Percentiles rank a stretch among this genome's conserved stretches.
Conservation (phyloP, 768 basidiomycete species). For the Suillus subalutaceus region DNA sequence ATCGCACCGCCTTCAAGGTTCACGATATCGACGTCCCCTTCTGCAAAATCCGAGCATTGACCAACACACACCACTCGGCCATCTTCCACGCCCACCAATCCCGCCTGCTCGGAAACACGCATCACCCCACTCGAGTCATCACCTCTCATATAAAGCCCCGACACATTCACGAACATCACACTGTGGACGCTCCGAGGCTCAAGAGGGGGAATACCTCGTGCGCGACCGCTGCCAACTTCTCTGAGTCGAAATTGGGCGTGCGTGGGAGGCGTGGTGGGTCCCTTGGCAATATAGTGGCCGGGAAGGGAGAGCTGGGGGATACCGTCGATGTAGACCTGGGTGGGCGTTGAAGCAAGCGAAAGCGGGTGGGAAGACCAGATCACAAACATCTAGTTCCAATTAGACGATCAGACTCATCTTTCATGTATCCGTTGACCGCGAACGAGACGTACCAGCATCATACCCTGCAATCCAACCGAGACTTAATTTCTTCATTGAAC, state of each 20-base stretch:
- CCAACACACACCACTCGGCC: slow-evolving; percentile 59
- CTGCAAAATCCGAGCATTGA: slow-evolving; percentile 24
- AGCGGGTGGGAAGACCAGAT: slow-evolving; percentile 81
- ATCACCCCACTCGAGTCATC: slow-evolving; percentile 26
- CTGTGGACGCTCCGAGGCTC: slow-evolving; percentile 38
- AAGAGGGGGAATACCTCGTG: slow-evolving; percentile 78
- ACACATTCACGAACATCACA: slow-evolving; percentile 70
- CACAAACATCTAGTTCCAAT: slow-evolving; percentile 52
- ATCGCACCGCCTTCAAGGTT: slow-evolving; percentile 76
- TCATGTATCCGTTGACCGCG: not conserved
- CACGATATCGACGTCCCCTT: slow-evolving; percentile 35
- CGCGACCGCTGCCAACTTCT: slow-evolving; percentile 58
- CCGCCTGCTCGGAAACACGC: slow-evolving; percentile 30
- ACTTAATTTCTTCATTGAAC: not conserved
- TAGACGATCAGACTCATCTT: not conserved
- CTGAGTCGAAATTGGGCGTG: slow-evolving; percentile 73
- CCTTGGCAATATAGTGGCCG: slow-evolving; percentile 37
- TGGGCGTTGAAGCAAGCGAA: slow-evolving; percentile 71
- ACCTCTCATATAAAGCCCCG: slow-evolving; percentile 42
- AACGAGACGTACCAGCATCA: slow-evolving; percentile 43
- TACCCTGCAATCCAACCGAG: slow-evolving; percentile 32
- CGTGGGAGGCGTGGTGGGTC: slow-evolving; percentile 44
- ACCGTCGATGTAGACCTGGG: slow-evolving; percentile 85
- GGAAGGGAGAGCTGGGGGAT: slow-evolving; percentile 65
- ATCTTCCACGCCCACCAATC: slow-evolving; percentile 44